These are phyloP conservation scores for Fibroporia radiculosa DNA, from an alignment of 768 basidiomycete genomes.

Conservation along the genomic window DNA sequence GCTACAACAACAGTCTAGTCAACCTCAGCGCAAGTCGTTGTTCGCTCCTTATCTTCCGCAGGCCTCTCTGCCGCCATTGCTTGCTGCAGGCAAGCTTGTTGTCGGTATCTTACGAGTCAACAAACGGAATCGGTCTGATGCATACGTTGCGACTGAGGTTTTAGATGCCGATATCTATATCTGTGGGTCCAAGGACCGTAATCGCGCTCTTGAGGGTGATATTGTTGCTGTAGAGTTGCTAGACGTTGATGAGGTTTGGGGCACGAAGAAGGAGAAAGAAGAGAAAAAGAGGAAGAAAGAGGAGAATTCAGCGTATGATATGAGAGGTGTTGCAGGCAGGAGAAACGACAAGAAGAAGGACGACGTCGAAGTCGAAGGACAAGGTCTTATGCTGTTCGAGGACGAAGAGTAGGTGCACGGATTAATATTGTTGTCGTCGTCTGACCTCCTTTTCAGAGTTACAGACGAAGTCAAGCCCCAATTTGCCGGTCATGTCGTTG, in stretches of 20 bases:
- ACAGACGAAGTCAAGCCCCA: slow-evolving; percentile 98
- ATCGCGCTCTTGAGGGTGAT: slow-evolving; percentile 96
- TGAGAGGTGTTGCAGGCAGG: slow-evolving; percentile 62
- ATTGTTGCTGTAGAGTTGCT: slow-evolving; percentile 97
- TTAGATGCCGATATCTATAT: slow-evolving; percentile 99
- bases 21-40: slow-evolving; percentile 94
- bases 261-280: slow-evolving; percentile 99
- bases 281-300: slow-evolving; percentile 99
- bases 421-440: slow-evolving; percentile 2
- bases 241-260: slow-evolving; percentile 97
- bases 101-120: slow-evolving; percentile 96
- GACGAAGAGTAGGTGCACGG: slow-evolving; percentile 87
- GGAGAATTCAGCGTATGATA: slow-evolving; percentile 93
- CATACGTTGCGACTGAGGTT: slow-evolving; percentile 97
- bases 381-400: slow-evolving; percentile 93
- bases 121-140: slow-evolving; percentile 97
- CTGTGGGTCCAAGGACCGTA: slow-evolving; percentile 97
- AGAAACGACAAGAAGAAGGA: slow-evolving; percentile 99
- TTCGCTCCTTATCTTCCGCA: slow-evolving; percentile 99
- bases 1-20: slow-evolving; percentile 83
- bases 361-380: slow-evolving; percentile 98
- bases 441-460: slow-evolving; percentile 43
- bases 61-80: slow-evolving; percentile 90
- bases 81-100: slow-evolving; percentile 95
- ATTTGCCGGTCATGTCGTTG: slow-evolving; percentile 97